phyloP scores from a whole-genome alignment of 805 yeast genomes.

The Candida suzukii region DNA sequence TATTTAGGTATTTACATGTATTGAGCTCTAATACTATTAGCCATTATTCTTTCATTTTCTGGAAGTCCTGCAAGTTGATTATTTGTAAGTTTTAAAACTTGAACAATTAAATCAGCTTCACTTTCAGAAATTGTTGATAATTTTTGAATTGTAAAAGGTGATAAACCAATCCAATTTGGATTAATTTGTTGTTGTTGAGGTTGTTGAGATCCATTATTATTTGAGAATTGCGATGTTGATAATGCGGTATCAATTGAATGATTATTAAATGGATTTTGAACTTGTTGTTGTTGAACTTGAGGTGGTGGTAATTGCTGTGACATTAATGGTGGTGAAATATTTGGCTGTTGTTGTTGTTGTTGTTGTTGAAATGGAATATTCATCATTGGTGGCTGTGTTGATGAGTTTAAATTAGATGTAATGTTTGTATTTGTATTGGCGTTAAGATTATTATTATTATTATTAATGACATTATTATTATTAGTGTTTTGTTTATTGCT shows the following conservation, averaged over 20 bases:
- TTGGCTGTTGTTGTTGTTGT: slow-evolving; percentile 4
- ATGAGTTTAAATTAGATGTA: background rate
- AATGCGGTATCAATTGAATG: background rate
- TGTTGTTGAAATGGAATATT: slow-evolving; percentile 3
- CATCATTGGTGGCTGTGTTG: background rate
- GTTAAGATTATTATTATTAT: slow-evolving; percentile 4
- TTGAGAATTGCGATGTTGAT: background rate
- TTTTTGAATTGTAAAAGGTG: slow-evolving; percentile 42
- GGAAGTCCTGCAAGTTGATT: slow-evolving; percentile 45
- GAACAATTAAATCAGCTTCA: slow-evolving; percentile 52
- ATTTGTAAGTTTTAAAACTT: slow-evolving; percentile 41
- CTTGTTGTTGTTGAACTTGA: no score
- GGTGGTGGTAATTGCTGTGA: no score
- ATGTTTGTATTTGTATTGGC: slow-evolving; percentile 6
- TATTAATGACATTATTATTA: slow-evolving; percentile 7
- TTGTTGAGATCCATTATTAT: slow-evolving; percentile 1
- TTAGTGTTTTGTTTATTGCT: no score
- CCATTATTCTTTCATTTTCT: slow-evolving; percentile 47
- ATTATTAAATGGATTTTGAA: no score
- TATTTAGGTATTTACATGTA: slow-evolving; percentile 21
- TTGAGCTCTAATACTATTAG: slow-evolving; percentile 46
- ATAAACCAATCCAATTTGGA: slow-evolving; percentile 42
- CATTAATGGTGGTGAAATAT: background rate
- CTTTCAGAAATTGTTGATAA: slow-evolving; percentile 44
- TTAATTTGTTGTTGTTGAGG: slow-evolving; percentile 6